Evolutionary conservation across 805 yeast species (phyloP).

Genomic region (Starmerella apicola): DNA sequence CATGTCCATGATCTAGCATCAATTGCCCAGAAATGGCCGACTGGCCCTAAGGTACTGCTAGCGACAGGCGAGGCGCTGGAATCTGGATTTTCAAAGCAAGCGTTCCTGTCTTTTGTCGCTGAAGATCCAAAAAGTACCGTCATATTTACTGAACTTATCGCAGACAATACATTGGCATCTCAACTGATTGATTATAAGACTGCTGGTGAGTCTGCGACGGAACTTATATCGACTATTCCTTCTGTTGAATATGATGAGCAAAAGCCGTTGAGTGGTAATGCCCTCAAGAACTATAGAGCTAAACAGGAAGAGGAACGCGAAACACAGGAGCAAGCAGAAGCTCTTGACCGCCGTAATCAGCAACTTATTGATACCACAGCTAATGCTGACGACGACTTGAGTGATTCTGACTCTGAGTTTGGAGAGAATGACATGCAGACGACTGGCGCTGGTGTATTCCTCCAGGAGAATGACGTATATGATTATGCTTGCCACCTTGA

Average conservation of each 20-base stretch:
- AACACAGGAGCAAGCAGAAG: slow-evolving; percentile 23
- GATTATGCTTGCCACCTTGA: slow-evolving; percentile 27
- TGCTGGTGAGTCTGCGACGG: background rate
- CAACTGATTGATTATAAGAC: slow-evolving; percentile 32
- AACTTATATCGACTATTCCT: slow-evolving; percentile 10
- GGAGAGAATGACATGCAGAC: slow-evolving; percentile 22
- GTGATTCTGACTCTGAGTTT: slow-evolving; percentile 27
- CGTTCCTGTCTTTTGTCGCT: slow-evolving; percentile 37
- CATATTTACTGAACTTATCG: slow-evolving; percentile 58
- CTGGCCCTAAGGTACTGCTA: slow-evolving; percentile 58
- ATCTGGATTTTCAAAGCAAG: slow-evolving; percentile 42
- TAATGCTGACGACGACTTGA: slow-evolving; percentile 24
- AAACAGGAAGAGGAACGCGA: slow-evolving; percentile 18
- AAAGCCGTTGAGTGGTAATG: slow-evolving; percentile 28
- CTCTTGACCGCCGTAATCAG: slow-evolving; percentile 28
- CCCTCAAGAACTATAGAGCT: slow-evolving; percentile 24
- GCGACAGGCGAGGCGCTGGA: slow-evolving; percentile 57
- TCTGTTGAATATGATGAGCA: slow-evolving; percentile 14
- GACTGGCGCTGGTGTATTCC: slow-evolving; percentile 22
- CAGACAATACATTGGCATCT: slow-evolving; percentile 36
- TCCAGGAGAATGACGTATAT: slow-evolving; percentile 30
- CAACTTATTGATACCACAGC: slow-evolving; percentile 29
- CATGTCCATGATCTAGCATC: slow-evolving; percentile 35
- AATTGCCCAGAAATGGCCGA: slow-evolving; percentile 15
- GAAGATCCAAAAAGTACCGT: slow-evolving; percentile 55